phyloP scores from a whole-genome alignment of 2,329 filamentous ascomycete genomes.

The Diaporthe caulivora region DNA sequence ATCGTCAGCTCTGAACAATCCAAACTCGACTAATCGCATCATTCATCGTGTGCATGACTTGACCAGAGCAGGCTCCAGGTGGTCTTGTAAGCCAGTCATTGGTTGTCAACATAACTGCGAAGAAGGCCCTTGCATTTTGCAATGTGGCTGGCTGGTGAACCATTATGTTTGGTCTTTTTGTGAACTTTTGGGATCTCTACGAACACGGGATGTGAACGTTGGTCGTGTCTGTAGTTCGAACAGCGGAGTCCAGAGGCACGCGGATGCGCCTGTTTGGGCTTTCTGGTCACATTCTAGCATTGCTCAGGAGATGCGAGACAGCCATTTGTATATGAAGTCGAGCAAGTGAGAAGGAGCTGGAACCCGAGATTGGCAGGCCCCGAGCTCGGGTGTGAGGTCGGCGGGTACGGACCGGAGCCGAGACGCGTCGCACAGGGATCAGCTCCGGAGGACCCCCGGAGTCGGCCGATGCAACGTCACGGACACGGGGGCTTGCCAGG shows the following conservation, averaged over 20 bases:
- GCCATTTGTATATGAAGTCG: background rate
- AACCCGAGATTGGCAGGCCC: background rate
- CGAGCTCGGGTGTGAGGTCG: conserved; percentile 28
- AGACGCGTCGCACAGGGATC: conserved; percentile 17
- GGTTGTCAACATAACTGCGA: too few species aligned
- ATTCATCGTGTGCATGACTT: too few species aligned
- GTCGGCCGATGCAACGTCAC: conserved; percentile 3
- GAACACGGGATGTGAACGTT: background rate
- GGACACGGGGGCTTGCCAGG: background rate
- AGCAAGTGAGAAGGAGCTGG: background rate
- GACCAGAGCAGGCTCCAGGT: too few species aligned
- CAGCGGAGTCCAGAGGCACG: background rate
- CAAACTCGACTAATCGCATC: too few species aligned
- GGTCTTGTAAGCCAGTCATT: too few species aligned
- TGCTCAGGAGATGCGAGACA: background rate
- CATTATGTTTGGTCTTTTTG: background rate
- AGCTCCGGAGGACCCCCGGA: conserved; percentile 5
- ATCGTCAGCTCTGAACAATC: too few species aligned
- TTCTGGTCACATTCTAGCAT: background rate
- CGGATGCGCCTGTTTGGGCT: background rate
- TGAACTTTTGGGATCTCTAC: too few species aligned
- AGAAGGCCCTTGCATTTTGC: too few species aligned
- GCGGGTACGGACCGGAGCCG: conserved; percentile 32
- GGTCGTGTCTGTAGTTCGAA: background rate
- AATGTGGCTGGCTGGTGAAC: background rate